Conservation (phyloP, 345 rosid genomes). For the Gossypium longicalyx region DNA sequence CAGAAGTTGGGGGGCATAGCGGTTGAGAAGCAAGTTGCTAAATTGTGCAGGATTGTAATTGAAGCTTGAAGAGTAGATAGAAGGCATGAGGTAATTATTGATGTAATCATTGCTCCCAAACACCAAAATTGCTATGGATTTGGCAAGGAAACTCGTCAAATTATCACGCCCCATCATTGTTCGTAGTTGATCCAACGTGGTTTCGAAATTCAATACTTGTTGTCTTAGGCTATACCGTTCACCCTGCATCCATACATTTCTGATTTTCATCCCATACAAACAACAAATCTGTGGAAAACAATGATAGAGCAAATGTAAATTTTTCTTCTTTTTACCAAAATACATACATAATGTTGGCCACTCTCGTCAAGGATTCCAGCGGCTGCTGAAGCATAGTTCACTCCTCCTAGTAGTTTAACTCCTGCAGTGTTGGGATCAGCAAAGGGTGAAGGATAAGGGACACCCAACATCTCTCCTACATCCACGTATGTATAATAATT, state of each 20-base stretch:
- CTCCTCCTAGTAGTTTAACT: constrained; percentile 51
- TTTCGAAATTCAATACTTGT: constrained; percentile 65
- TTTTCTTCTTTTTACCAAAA: not conserved
- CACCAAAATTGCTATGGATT: constrained; percentile 49
- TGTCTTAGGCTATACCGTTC: constrained; percentile 53
- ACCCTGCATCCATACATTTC: constrained; percentile 31
- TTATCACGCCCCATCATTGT: constrained; percentile 44
- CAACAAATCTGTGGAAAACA: too few relatives aligned
- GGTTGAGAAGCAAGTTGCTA: constrained; percentile 58
- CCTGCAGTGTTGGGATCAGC: constrained; percentile 66
- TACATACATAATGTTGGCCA: constrained; percentile 65
- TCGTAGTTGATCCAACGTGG: constrained; percentile 52
- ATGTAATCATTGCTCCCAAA: constrained; percentile 95
- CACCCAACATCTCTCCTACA: constrained; percentile 58
- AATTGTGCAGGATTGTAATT: constrained; percentile 51
- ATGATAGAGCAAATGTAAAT: not conserved
- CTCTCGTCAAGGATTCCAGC: constrained; percentile 84
- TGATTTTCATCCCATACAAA: not conserved
- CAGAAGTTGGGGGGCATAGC: constrained; percentile 55
- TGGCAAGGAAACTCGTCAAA: constrained; percentile 41
- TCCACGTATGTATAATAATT: not conserved
- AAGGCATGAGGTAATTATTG: constrained; percentile 85
- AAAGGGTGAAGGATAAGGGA: constrained; percentile 56
- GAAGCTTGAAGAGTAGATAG: constrained; percentile 48
- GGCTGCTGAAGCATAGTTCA: constrained; percentile 88